Evolutionary conservation across 2,329 filamentous ascomycete genomes (phyloP), one percentile per base, ranked within the genome.

Genomic region (Cytospora piceae): DNA sequence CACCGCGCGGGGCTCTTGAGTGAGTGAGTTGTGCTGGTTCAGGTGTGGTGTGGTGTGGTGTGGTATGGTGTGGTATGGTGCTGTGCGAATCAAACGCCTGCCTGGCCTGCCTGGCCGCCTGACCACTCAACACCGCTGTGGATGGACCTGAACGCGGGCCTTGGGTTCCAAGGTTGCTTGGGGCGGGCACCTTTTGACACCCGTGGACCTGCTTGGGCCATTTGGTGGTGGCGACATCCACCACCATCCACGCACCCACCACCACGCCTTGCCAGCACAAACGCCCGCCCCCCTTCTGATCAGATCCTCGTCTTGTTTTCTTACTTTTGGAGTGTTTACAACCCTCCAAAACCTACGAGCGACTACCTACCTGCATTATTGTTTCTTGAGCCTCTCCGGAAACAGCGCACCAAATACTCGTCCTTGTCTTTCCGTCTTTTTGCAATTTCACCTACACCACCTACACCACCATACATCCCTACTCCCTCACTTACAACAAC

Each of bases 401-500:
- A 3, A 22, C n/a, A 24, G 24, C 46, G n/a, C 46, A 42, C 15
- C 39, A 42, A 7, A 42, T n/a, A 22, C 14, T 39, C 54, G 39
- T 51, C 34, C 55, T n/a, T 42, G 34, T 29, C 55, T 32, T 22
- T 3, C 31, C 12, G 6, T 22, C 12, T 27, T 14, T 15, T 57
- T n/a, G 31, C 12, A 14, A 4, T 9, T 34, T 20, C 24, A 32
- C 24, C 5, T 55, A 27, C 27, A 31, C 24, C 22, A 46, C n/a
- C 31, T 15, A 39, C 34, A 32, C 32, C 8, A 34, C 29, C 27
- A 54, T 24, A 27, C 58, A 15, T n/a, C 27, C 37, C 34, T 46
- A 39, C n/a, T 49, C 32, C 57, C 24, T 54, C 29, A 67, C 65
- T 64, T 67, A 65, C 65, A 65, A 61, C 62, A 46, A 59, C 63